Percentiles rank a stretch among this genome's conserved stretches.
Evolutionary conservation across 2,329 filamentous ascomycete genomes (phyloP).

Genomic region (Biscogniauxia mediterranea): DNA sequence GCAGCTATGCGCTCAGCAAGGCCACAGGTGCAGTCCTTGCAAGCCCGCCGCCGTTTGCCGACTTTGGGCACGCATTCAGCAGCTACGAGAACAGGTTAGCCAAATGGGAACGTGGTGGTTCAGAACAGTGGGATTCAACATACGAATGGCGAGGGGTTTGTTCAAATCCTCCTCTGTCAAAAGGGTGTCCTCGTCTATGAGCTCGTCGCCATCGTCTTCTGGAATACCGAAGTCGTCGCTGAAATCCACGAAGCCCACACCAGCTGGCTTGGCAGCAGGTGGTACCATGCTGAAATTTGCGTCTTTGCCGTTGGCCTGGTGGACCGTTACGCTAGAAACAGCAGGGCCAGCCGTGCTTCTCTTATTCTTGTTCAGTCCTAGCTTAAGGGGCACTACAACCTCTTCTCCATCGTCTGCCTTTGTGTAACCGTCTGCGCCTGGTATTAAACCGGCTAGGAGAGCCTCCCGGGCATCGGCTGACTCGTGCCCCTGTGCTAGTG

Average conservation of each 20-base stretch:
- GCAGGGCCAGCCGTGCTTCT: slow-evolving; percentile 37
- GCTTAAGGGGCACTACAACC: slow-evolving; percentile 53
- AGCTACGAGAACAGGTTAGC: slow-evolving; percentile 47
- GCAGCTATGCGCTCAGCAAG: slow-evolving; percentile 80
- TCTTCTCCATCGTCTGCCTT: slow-evolving; percentile 65
- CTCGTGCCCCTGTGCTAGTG: slow-evolving; percentile 44
- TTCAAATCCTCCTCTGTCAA: slow-evolving; percentile 82
- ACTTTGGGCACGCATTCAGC: slow-evolving; percentile 83
- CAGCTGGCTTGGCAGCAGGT: slow-evolving; percentile 46
- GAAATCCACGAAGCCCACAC: slow-evolving; percentile 68
- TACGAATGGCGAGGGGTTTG: slow-evolving; percentile 76
- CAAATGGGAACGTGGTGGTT: neutral
- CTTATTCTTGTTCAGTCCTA: slow-evolving; percentile 67
- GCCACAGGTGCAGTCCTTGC: slow-evolving; percentile 97
- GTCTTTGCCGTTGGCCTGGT: slow-evolving; percentile 41
- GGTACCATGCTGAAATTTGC: slow-evolving; percentile 33
- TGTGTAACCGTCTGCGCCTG: slow-evolving; percentile 62
- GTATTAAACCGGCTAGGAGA: slow-evolving; percentile 76
- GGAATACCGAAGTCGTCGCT: slow-evolving; percentile 60
- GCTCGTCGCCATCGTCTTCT: slow-evolving; percentile 69
- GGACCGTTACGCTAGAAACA: slow-evolving; percentile 30
- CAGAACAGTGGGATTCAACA: slow-evolving; percentile 39
- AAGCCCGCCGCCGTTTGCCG: slow-evolving; percentile 86
- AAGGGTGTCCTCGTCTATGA: slow-evolving; percentile 88
- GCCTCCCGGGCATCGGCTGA: slow-evolving; percentile 67